phyloP scores from a whole-genome alignment of 1,284 basidiomycete species.

The Ustilago cynodontis region DNA sequence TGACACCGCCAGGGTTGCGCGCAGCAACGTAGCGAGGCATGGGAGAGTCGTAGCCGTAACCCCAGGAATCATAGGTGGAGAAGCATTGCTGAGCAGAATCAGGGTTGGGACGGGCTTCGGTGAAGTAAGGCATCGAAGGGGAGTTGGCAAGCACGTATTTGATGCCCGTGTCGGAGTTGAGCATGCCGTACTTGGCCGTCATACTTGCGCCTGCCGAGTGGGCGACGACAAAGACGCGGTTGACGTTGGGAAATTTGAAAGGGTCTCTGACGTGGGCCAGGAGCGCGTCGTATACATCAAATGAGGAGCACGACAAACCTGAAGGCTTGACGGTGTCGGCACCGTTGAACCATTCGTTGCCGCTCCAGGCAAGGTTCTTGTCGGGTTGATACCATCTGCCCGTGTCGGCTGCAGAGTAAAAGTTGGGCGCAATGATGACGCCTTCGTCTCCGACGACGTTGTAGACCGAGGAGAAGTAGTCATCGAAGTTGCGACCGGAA shows the following conservation, averaged over 20 bases:
- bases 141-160: conserved; percentile 52
- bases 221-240: conserved; percentile 39
- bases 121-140: conserved; percentile 56
- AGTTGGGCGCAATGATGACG: conserved; percentile 43
- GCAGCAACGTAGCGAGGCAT: conserved; percentile 37
- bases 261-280: conserved; percentile 32
- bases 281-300: conserved; percentile 52
- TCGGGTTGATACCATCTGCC: conserved; percentile 32
- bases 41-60: conserved; percentile 33
- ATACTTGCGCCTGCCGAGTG: conserved; percentile 53
- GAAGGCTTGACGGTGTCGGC: conserved; percentile 35
- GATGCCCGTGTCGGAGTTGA: conserved; percentile 21
- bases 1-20: conserved; percentile 4
- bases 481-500: conserved; percentile 41
- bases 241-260: conserved; percentile 41
- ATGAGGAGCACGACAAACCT: conserved; percentile 37
- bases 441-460: conserved; percentile 41
- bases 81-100: background rate
- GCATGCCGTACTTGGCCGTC: conserved; percentile 45
- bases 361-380: conserved; percentile 31
- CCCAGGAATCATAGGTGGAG: conserved; percentile 34
- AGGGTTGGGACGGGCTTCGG: conserved; percentile 36
- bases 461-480: conserved; percentile 45
- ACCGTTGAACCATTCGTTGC: conserved; percentile 34
- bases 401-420: conserved; percentile 28